phyloP scores from a whole-genome alignment of 2,329 filamentous ascomycete genomes.

The Fusarium praegraminearum region DNA sequence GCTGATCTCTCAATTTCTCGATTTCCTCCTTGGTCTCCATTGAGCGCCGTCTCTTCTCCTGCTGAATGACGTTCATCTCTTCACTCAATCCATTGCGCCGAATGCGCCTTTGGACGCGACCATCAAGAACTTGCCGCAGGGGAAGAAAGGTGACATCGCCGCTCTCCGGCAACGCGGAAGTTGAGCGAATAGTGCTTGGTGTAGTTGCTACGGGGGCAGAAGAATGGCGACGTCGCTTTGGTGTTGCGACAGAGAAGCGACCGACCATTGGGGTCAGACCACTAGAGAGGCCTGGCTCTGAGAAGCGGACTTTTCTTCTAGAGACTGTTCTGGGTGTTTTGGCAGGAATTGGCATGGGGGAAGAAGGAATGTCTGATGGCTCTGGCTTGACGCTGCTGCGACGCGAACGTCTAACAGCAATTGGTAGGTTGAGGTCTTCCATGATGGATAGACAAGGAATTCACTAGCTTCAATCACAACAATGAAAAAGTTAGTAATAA shows the following conservation, averaged over 20 bases:
- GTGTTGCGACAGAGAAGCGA: slow-evolving; percentile 60
- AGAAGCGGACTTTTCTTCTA: slow-evolving; percentile 69
- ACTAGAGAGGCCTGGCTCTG: slow-evolving; percentile 63
- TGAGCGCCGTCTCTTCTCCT: slow-evolving; percentile 58
- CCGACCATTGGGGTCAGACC: slow-evolving; percentile 71
- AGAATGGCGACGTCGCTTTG: slow-evolving; percentile 59
- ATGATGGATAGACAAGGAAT: slow-evolving; percentile 43
- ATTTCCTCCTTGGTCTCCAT: slow-evolving; percentile 60
- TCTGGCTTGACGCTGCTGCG: slow-evolving; percentile 56
- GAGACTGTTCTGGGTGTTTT: slow-evolving; percentile 49
- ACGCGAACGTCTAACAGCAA: slow-evolving; percentile 67
- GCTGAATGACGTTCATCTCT: slow-evolving; percentile 66
- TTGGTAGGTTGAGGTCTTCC: slow-evolving; percentile 60
- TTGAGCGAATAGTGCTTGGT: slow-evolving; percentile 32
- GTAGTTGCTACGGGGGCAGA: slow-evolving; percentile 55
- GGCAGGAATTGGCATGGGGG: slow-evolving; percentile 22
- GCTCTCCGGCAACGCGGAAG: slow-evolving; percentile 46
- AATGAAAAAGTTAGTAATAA: background rate
- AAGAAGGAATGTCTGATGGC: slow-evolving; percentile 32
- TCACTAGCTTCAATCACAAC: background rate
- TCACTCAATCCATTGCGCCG: slow-evolving; percentile 68
- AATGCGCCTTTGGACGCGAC: slow-evolving; percentile 68
- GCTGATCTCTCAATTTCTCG: slow-evolving; percentile 59
- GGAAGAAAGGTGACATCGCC: slow-evolving; percentile 57
- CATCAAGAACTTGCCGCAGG: slow-evolving; percentile 67